Conservation (phyloP, 768 basidiomycete genomes). For the Leccinellum rugosiceps region DNA sequence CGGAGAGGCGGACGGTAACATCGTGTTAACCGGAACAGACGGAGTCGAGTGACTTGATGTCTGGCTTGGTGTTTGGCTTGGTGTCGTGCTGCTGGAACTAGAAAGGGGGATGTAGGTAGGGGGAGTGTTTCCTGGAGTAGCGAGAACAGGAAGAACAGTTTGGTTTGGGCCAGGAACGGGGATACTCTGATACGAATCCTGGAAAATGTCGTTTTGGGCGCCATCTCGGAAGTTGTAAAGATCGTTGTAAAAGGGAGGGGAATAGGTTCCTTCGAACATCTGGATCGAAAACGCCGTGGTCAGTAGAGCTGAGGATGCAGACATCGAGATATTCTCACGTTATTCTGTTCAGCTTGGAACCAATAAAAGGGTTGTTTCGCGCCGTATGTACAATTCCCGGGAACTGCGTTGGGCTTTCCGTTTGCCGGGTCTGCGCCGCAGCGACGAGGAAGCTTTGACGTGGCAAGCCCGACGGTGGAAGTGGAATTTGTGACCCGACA, state of each 20-base stretch:
- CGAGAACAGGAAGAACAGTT: slow-evolving; percentile 21
- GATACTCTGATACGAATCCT: slow-evolving; percentile 47
- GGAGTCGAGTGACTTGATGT: background rate
- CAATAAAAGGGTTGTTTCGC: slow-evolving; percentile 71
- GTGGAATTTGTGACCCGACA: slow-evolving; percentile 58
- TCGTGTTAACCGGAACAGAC: background rate
- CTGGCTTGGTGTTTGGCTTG: background rate
- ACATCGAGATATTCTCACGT: slow-evolving; percentile 37
- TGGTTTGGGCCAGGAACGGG: slow-evolving; percentile 43
- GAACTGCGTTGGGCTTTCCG: slow-evolving; percentile 39
- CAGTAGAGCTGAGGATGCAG: background rate
- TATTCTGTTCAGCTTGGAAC: slow-evolving; percentile 61
- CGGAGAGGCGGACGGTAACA: background rate
- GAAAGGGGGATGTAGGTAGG: background rate
- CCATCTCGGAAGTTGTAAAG: slow-evolving; percentile 72
- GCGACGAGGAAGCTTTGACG: slow-evolving; percentile 56
- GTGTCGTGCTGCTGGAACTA: background rate
- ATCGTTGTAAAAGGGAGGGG: slow-evolving; percentile 66
- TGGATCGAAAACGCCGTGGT: slow-evolving; percentile 19
- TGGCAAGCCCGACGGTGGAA: slow-evolving; percentile 50
- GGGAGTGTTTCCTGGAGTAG: background rate
- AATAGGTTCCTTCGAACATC: slow-evolving; percentile 63
- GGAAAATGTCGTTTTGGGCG: slow-evolving; percentile 71
- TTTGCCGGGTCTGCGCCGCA: slow-evolving; percentile 59
- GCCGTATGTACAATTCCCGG: slow-evolving; percentile 70